Conservation (phyloP, 345 rosid species). For the Eucalyptus tenuipes region DNA sequence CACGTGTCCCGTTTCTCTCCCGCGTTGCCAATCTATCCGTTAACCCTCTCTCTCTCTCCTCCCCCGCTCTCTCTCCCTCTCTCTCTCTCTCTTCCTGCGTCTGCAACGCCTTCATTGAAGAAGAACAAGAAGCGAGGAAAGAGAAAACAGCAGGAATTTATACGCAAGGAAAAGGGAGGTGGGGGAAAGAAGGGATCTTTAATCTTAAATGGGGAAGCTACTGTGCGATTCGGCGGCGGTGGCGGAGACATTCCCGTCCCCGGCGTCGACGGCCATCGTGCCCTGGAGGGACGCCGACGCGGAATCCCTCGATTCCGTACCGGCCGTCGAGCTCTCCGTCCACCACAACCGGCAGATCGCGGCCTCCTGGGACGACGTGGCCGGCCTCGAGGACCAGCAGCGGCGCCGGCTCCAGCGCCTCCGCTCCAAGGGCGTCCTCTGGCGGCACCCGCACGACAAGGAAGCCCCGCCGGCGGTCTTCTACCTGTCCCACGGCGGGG, state of each 20-base stretch:
- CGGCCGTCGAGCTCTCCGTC: constrained; percentile 24
- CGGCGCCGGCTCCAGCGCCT: constrained; percentile 64
- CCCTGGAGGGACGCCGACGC: constrained; percentile 47
- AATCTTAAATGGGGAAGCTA: constrained; percentile 62
- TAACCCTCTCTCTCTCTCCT: constrained; percentile 22
- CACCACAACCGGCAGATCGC: not conserved
- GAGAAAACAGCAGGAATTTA: not conserved
- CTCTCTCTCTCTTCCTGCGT: not conserved
- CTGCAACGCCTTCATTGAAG: constrained; percentile 5
- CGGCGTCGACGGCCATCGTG: constrained; percentile 44
- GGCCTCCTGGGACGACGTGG: constrained; percentile 67
- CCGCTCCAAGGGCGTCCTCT: constrained; percentile 69
- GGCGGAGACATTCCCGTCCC: constrained; percentile 49
- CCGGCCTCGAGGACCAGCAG: constrained; percentile 86
- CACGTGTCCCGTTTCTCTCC: constrained; percentile 44
- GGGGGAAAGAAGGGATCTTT: not conserved
- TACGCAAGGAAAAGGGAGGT: not conserved
- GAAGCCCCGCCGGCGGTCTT: constrained; percentile 57
- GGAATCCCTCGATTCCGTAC: constrained; percentile 27
- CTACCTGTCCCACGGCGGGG: constrained; percentile 83
- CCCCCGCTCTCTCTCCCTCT: not conserved
- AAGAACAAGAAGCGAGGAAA: not conserved
- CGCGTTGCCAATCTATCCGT: constrained; percentile 59
- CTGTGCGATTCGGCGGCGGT: constrained; percentile 68
- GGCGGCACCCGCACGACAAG: constrained; percentile 63